Base-by-base conservation (phyloP, 2,329 filamentous ascomycete species). In the Madurella fahalii region DNA sequence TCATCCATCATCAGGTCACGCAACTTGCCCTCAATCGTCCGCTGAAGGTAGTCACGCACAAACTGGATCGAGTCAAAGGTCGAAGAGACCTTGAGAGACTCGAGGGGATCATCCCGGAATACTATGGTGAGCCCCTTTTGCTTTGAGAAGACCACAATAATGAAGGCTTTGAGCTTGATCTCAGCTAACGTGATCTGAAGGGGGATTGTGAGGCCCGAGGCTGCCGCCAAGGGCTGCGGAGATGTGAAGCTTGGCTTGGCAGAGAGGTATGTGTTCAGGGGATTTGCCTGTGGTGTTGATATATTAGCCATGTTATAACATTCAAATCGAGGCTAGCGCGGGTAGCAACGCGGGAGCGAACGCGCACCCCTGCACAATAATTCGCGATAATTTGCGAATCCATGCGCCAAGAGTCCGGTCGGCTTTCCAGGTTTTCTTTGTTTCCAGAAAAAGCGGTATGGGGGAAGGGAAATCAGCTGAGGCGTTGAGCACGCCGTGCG, bases 21-120 rank as follows among this genome's bases (percentile, higher is more conserved):
- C 58, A 99, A 74, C 71, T 97, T 94, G 49, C 84, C 88, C 73
- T 99, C 94, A 64, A 99, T 99, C 58, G 93, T 95, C 69, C 90
- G 88, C 68, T 99, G 94, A 53, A 99, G 77, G 70, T 97, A 97
- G 71, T 99, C 92, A 63, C 94, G 87, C 59, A 99, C 94, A 68
- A 99, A 99, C 43, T 94, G 93, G 66, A 99, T 99, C 12, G 93
- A 96, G 75, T 99, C 94, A 72, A 99, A 99, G 43, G 94, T 99
- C 63, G 93, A 97, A 1, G 93, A 97, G 62, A 99, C 94, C 76
- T 96, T 97, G 66, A 99, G 84, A 4, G 93, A 96, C 70, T 99
- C 94, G 58, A 99, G 84, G 4, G 94, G 94, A 69, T 99, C 94
- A 80, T 99, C 97, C 65, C 94, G 87, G 71, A 99, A 99, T 43